Base-by-base conservation (phyloP, 345 rosid species). In the Citropsis articulata region DNA sequence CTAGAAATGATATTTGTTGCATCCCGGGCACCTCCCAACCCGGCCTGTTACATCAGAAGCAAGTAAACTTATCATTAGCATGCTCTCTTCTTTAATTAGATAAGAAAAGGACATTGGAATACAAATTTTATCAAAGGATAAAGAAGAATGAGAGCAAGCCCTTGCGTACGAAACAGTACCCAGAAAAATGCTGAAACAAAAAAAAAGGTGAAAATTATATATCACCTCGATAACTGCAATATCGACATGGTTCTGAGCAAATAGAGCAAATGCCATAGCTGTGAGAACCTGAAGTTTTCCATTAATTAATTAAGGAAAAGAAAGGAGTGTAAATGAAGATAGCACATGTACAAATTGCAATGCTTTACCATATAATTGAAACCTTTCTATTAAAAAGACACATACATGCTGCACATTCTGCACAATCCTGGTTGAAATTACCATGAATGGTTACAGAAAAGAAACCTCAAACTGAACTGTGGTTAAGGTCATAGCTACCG, bases 11-110 rank as follows among this genome's bases (percentile, higher is more conserved):
- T 66, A 74, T 96, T 94, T 0, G 99, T 96, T 38, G 98, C 98
- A 73, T 96, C 99, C 24, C 98, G 89, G 40, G 92, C 94, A 77
- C 99, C 99, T 19, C 99, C 98, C 67, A 95, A 85, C 30, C 97
- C 97, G 77, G 95, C 95, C 97, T 94, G 84, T 64, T 45, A 36
- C 38, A 69, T 59, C 65, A 35, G 28, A 75, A 81, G 31, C 2
- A 38, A 48, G 38, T 59, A 14, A 40, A 50, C 9, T 40, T 53
- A 60, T 30, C 12, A 67, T 35, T 35, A 55, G 27, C 42, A 53
- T 19, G 71, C 35, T 63, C 22, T 21, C 28, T 38, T 33, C 31
- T 45, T 8, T 36, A 59, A 12, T 35, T 18, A 2, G 65, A 1
- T 24, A 57, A 19, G 72, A 42, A 65, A 75, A 55, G 28, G 38